phyloP scores from a whole-genome alignment of 2,329 filamentous ascomycete genomes.

The Celoporthe dispersa region DNA sequence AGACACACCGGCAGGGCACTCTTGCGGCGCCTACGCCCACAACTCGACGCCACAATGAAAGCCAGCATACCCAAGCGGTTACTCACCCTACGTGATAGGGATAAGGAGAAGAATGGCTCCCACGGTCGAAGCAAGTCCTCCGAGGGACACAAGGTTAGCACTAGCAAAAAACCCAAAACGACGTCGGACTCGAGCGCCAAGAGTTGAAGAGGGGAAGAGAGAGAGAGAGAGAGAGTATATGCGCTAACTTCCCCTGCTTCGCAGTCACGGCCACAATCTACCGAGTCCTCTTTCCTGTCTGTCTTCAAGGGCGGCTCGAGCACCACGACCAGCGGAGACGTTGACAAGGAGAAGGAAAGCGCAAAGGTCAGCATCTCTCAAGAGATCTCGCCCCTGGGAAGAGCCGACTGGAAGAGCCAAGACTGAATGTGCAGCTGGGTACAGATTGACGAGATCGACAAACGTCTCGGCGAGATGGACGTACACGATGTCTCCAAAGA shows the following conservation, averaged over 20 bases:
- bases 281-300: slow-evolving; percentile 61
- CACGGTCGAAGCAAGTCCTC: slow-evolving; percentile 61
- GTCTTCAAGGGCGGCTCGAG: slow-evolving; percentile 67
- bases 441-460: slow-evolving; percentile 48
- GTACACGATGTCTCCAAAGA: slow-evolving; percentile 60
- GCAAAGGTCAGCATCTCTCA: slow-evolving; percentile 41
- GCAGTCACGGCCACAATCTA: slow-evolving; percentile 56
- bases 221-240: background rate
- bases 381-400: slow-evolving; percentile 11
- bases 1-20: slow-evolving; percentile 12
- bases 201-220: background rate
- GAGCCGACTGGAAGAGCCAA: slow-evolving; percentile 19
- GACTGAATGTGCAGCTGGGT: slow-evolving; percentile 10
- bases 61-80: slow-evolving; percentile 63
- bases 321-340: slow-evolving; percentile 58
- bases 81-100: slow-evolving; percentile 66
- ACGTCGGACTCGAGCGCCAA: background rate
- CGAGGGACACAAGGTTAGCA: slow-evolving; percentile 57
- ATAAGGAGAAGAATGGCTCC: slow-evolving; percentile 51
- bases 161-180: background rate
- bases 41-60: slow-evolving; percentile 51
- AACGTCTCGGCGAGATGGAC: slow-evolving; percentile 45
- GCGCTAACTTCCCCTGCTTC: slow-evolving; percentile 30
- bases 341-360: slow-evolving; percentile 53
- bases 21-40: background rate